A percentile compares a stretch with the other conserved stretches of the same genome.
phyloP scores from a whole-genome alignment of 1,284 basidiomycete species.

The Cryptococcus depauperatus region DNA sequence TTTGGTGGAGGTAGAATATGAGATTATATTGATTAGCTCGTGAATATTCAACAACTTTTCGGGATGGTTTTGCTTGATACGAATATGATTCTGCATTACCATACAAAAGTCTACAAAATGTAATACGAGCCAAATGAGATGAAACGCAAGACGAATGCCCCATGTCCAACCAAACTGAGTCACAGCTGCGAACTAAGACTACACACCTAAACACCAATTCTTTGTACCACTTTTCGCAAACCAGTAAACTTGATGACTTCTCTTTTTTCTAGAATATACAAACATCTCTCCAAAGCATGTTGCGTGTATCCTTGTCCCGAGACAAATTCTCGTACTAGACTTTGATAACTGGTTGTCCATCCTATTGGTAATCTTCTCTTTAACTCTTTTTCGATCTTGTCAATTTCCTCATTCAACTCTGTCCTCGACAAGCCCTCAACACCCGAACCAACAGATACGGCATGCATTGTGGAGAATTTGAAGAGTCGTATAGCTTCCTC shows the following conservation, averaged over 20 bases:
- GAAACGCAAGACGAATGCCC: neutral
- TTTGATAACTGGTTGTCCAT: slow-evolving; percentile 94
- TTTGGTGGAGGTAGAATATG: too few relatives aligned
- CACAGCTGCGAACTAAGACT: too few relatives aligned
- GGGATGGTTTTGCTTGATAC: too few relatives aligned
- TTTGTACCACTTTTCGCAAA: slow-evolving; percentile 49
- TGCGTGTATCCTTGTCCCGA: slow-evolving; percentile 80
- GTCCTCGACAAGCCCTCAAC: slow-evolving; percentile 88
- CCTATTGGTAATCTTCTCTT: slow-evolving; percentile 82
- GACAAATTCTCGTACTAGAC: slow-evolving; percentile 90
- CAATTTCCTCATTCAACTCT: slow-evolving; percentile 90
- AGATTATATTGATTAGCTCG: too few relatives aligned
- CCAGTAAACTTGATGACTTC: slow-evolving; percentile 86
- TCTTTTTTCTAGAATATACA: slow-evolving; percentile 90
- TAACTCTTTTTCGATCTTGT: slow-evolving; percentile 84
- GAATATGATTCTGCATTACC: too few relatives aligned
- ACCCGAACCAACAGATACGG: slow-evolving; percentile 68
- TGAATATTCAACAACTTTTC: too few relatives aligned
- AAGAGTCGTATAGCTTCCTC: slow-evolving; percentile 97
- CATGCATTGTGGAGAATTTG: slow-evolving; percentile 99
- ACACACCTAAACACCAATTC: slow-evolving; percentile 37
- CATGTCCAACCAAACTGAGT: neutral
- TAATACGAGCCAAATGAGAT: neutral
- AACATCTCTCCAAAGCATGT: slow-evolving; percentile 84
- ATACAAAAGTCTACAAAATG: neutral